A percentile compares a stretch with the other conserved stretches of the same genome.
phyloP scores from a whole-genome alignment of 2,329 filamentous ascomycete genomes.

The Alternaria viburni region DNA sequence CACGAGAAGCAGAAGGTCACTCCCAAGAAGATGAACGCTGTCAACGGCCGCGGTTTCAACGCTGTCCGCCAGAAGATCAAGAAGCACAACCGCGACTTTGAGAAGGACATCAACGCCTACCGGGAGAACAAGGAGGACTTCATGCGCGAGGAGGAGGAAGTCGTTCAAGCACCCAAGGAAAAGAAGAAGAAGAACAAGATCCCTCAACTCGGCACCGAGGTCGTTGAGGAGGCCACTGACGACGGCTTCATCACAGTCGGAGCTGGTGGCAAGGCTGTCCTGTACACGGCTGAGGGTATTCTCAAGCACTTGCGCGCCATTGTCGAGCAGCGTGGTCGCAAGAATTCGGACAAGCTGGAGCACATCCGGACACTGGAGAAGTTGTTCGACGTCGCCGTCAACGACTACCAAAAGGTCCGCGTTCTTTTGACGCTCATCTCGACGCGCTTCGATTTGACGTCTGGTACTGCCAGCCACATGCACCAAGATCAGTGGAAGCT shows the following conservation, averaged over 20 bases:
- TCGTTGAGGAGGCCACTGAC: slow-evolving; percentile 67
- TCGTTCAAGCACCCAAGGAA: slow-evolving; percentile 64
- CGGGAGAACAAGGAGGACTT: slow-evolving; percentile 83
- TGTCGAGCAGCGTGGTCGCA: slow-evolving; percentile 95
- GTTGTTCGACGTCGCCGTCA: slow-evolving; percentile 84
- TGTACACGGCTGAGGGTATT: slow-evolving; percentile 96
- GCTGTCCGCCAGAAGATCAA: slow-evolving; percentile 97
- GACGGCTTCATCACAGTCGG: slow-evolving; percentile 90
- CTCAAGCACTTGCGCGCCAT: slow-evolving; percentile 95
- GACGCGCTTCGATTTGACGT: slow-evolving; percentile 90
- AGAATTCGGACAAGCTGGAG: slow-evolving; percentile 94
- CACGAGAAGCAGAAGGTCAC: slow-evolving; percentile 95
- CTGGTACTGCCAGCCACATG: slow-evolving; percentile 82
- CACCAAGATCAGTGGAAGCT: slow-evolving; percentile 96
- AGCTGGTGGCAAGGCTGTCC: slow-evolving; percentile 84
- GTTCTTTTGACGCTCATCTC: slow-evolving; percentile 91
- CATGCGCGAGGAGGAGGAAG: slow-evolving; percentile 84
- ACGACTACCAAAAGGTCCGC: slow-evolving; percentile 92
- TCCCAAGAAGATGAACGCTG: slow-evolving; percentile 98
- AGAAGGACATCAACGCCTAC: slow-evolving; percentile 85
- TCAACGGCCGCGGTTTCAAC: slow-evolving; percentile 90
- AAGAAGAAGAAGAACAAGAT: slow-evolving; percentile 56
- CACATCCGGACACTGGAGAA: slow-evolving; percentile 99
- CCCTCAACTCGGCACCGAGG: slow-evolving; percentile 58
- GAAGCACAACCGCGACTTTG: slow-evolving; percentile 97